A percentile compares a stretch with the other conserved stretches of the same genome.
Evolutionary conservation across 2,329 filamentous ascomycete species (phyloP).

Genomic region (Fusarium goolgardi): DNA sequence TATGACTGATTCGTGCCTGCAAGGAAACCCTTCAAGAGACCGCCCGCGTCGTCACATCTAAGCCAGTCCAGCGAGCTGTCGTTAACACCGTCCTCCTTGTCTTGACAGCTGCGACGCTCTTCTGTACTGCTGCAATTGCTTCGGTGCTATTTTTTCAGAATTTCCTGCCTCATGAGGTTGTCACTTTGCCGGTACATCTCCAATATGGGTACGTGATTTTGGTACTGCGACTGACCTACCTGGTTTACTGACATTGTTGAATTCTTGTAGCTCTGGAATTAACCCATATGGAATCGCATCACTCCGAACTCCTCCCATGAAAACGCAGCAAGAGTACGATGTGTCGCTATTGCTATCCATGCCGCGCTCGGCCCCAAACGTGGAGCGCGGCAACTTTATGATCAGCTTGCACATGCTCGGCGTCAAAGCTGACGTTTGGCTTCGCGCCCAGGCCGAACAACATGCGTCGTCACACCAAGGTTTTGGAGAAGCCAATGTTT

Average conservation of each 20-base stretch:
- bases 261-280: constrained; percentile 55
- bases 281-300: constrained; percentile 65
- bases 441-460: constrained; percentile 46
- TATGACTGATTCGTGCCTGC: constrained; percentile 11
- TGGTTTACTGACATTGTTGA: constrained; percentile 26
- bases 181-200: constrained; percentile 64
- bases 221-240: neutral
- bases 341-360: constrained; percentile 79
- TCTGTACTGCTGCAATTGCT: constrained; percentile 60
- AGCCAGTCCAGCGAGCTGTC: constrained; percentile 61
- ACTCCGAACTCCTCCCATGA: constrained; percentile 64
- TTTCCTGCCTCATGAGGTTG: constrained; percentile 67
- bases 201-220: constrained; percentile 67
- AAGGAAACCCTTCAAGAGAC: constrained; percentile 54
- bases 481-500: constrained; percentile 54
- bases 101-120: constrained; percentile 57
- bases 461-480: constrained; percentile 51
- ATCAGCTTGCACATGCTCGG: constrained; percentile 78
- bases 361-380: constrained; percentile 81
- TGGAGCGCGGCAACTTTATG: constrained; percentile 93
- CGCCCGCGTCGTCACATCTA: constrained; percentile 59
- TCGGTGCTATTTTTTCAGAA: constrained; percentile 67
- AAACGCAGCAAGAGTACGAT: constrained; percentile 84
- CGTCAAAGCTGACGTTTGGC: constrained; percentile 47
- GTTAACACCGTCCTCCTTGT: constrained; percentile 61